Evolutionary conservation across 2,329 filamentous ascomycete species (phyloP).

Genomic region (Aspergillus candidus): DNA sequence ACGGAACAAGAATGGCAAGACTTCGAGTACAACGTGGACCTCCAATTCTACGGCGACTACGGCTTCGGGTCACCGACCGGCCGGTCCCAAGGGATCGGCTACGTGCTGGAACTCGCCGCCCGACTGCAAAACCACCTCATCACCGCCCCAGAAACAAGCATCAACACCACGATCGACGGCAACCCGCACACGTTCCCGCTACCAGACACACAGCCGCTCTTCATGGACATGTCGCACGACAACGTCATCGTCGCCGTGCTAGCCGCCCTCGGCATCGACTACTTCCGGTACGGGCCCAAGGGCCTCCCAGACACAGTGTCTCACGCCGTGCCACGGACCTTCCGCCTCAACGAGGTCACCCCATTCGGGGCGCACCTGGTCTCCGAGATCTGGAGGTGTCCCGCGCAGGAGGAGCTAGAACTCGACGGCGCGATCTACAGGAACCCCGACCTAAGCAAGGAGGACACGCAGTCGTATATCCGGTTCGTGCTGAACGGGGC

Average conservation of each 20-base stretch:
- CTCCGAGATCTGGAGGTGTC: conserved; percentile 52
- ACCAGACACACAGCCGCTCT: conserved; percentile 38
- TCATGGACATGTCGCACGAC: conserved; percentile 51
- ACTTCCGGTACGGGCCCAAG: conserved; percentile 36
- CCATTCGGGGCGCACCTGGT: conserved; percentile 52
- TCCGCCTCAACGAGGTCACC: conserved; percentile 47
- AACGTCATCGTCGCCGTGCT: conserved; percentile 48
- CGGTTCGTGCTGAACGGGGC: conserved; percentile 28
- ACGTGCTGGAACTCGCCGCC: conserved; percentile 48
- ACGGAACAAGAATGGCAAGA: conserved; percentile 51
- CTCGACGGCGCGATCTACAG: conserved; percentile 35
- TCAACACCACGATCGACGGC: conserved; percentile 47
- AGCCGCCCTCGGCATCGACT: conserved; percentile 50
- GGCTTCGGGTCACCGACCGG: conserved; percentile 46
- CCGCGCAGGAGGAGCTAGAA: conserved; percentile 18
- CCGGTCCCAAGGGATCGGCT: conserved; percentile 49
- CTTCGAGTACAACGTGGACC: conserved; percentile 50
- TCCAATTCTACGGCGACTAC: conserved; percentile 46
- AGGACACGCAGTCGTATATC: conserved; percentile 19
- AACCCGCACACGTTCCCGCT: conserved; percentile 45
- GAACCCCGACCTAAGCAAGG: conserved; percentile 20
- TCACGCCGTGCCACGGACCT: conserved; percentile 43
- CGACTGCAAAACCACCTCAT: conserved; percentile 45
- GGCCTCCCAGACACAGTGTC: conserved; percentile 21
- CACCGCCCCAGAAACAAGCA: conserved; percentile 43